Evolutionary conservation across 2,329 filamentous ascomycete genomes (phyloP), one percentile per base, ranked within the genome.

Genomic region (Paraphaeosphaeria sporulosa): DNA sequence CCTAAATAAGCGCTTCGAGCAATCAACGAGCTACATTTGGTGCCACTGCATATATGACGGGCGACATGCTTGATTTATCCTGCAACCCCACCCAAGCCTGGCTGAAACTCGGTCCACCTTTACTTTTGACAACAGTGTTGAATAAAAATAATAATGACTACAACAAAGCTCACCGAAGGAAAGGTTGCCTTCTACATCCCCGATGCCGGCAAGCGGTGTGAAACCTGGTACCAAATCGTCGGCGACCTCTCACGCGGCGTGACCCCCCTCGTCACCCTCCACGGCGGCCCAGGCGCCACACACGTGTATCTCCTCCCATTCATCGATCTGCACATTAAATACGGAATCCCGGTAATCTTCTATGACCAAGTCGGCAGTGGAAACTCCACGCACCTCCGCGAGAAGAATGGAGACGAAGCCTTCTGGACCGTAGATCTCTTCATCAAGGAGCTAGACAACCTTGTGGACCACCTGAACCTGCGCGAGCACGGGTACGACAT

Each of bases 311-410:
- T 79, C 10, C 64, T 71, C 0, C 72, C 76, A 3, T 71, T 85
- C 27, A 71, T 69, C 0, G 72, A 77, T 42, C 74, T 85, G 4
- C 64, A 77, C 19, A 59, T 64, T 3, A 66, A 76, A 19, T 74
- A 77, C 64, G 67, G 69, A 30, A 77, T 80, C 7, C 81, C 84
- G 0, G 72, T 86, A 2, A 70, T 86, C 30, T 79, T 85, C 67
- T 86, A 86, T 68, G 84, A 87, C 64, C 84, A 86, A 61, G 75
- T 86, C 54, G 84, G 84, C 23, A 81, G 79, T 61, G 84, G 83
- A 9, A 67, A 68, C 15, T 84, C 80, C 4, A 86, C 84, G 0
- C 83, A 81, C 56, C 74, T 86, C 12, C 78, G 67, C 0, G 79
- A 83, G 32, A 82, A 81, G 57, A 70, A 70, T 10, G 79, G 80